A percentile compares a stretch with the other conserved stretches of the same genome.
These are phyloP conservation scores for Suhomyces chickasaworum DNA, from an alignment of 1,139 yeast species.

Conservation along the genomic window DNA sequence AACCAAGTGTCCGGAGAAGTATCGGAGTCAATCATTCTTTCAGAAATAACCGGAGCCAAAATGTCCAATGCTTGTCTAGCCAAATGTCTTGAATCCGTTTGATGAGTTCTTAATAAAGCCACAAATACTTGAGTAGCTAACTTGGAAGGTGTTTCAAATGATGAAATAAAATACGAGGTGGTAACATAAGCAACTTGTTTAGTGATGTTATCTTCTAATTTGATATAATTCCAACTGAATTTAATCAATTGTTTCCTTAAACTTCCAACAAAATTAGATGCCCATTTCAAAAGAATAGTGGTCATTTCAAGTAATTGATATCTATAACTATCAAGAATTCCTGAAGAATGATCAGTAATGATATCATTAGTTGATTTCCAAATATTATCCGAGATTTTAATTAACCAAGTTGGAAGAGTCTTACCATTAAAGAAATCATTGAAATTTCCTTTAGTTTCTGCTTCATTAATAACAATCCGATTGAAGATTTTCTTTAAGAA, in stretches of 20 bases:
- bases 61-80: slow-evolving; percentile 88
- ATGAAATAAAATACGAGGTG: slow-evolving; percentile 81
- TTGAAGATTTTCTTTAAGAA: slow-evolving; percentile 66
- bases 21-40: slow-evolving; percentile 59
- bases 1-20: slow-evolving; percentile 73
- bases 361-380: slow-evolving; percentile 71
- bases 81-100: slow-evolving; percentile 78
- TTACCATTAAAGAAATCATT: slow-evolving; percentile 45
- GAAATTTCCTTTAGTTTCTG: slow-evolving; percentile 52
- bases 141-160: slow-evolving; percentile 86
- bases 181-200: slow-evolving; percentile 94
- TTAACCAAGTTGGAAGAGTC: slow-evolving; percentile 59
- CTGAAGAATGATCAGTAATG: slow-evolving; percentile 61
- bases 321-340: slow-evolving; percentile 72
- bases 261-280: slow-evolving; percentile 61
- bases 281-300: slow-evolving; percentile 70
- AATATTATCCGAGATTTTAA: slow-evolving; percentile 57
- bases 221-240: slow-evolving; percentile 92
- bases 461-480: slow-evolving; percentile 66
- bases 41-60: slow-evolving; percentile 85
- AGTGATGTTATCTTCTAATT: slow-evolving; percentile 83
- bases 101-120: slow-evolving; percentile 82
- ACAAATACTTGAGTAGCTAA: slow-evolving; percentile 91
- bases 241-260: slow-evolving; percentile 84
- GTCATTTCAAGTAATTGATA: slow-evolving; percentile 82